Evolutionary conservation across 768 basidiomycete genomes (phyloP).

Genomic region (Amanita jacksonii): DNA sequence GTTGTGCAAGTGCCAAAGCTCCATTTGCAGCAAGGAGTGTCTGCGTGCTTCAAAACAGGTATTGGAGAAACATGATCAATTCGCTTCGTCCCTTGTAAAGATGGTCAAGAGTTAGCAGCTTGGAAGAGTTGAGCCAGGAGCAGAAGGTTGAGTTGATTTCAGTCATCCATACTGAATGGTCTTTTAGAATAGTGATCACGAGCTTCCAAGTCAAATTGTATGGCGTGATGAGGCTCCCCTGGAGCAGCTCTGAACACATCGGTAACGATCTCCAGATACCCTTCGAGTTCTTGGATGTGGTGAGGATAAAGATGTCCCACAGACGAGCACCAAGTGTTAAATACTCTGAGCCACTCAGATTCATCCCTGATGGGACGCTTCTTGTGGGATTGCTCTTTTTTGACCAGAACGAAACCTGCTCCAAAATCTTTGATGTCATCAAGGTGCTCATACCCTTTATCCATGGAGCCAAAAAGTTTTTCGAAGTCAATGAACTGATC

Average conservation of each 20-base stretch:
- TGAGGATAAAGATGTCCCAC: constrained; percentile 11
- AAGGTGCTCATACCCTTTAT: too few species aligned
- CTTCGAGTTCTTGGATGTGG: constrained; percentile 2
- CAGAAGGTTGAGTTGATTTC: background rate
- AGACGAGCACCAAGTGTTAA: constrained; percentile 9
- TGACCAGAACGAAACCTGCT: constrained; percentile 10
- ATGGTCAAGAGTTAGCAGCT: too few species aligned
- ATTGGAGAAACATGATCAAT: too few species aligned
- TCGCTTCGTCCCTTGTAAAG: background rate
- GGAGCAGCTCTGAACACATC: too few species aligned
- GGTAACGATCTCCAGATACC: constrained; percentile 8
- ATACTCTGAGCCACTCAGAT: constrained; percentile 11
- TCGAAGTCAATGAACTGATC: too few species aligned
- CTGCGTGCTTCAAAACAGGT: too few species aligned
- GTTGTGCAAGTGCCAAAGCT: too few species aligned
- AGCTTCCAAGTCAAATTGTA: constrained; percentile 8
- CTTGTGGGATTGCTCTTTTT: constrained; percentile 10
- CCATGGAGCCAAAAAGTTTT: constrained; percentile 12
- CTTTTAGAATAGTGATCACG: constrained; percentile 9
- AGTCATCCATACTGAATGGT: constrained; percentile 9
- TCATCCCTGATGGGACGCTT: too few species aligned
- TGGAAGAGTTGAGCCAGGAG: constrained; percentile 1
- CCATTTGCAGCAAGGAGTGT: too few species aligned
- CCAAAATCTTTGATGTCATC: too few species aligned
- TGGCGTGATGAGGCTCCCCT: constrained; percentile 6